phyloP scores from a whole-genome alignment of 2,329 filamentous ascomycete genomes.

The Neofusicoccum ribis region DNA sequence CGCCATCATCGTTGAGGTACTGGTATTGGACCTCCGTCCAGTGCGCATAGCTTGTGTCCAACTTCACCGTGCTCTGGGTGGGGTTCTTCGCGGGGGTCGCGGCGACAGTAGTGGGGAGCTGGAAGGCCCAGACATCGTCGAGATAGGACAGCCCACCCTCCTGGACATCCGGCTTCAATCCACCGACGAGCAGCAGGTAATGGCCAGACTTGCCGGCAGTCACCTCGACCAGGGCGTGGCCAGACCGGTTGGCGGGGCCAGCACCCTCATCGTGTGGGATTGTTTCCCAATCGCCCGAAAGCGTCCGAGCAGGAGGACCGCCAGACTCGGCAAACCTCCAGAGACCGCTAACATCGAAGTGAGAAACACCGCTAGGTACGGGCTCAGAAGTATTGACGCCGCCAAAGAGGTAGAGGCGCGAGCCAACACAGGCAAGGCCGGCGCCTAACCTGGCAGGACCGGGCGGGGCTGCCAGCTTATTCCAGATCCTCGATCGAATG shows the following conservation, averaged over 20 bases:
- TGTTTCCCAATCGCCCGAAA: constrained; percentile 36
- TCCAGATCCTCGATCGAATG: constrained; percentile 51
- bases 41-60: constrained; percentile 48
- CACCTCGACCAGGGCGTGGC: constrained; percentile 48
- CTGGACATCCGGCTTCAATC: constrained; percentile 32
- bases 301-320: constrained; percentile 29
- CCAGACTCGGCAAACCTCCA: constrained; percentile 38
- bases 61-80: constrained; percentile 46
- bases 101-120: constrained; percentile 49
- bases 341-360: constrained; percentile 36
- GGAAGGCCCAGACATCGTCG: constrained; percentile 55
- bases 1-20: constrained; percentile 45
- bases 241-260: constrained; percentile 46
- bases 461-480: constrained; percentile 48
- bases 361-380: constrained; percentile 24
- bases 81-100: constrained; percentile 53
- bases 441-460: constrained; percentile 38
- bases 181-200: constrained; percentile 55
- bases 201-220: constrained; percentile 54
- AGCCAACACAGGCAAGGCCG: constrained; percentile 46
- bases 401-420: constrained; percentile 51
- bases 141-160: constrained; percentile 21
- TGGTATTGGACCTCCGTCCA: constrained; percentile 55
- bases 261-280: constrained; percentile 27
- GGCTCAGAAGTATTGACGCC: constrained; percentile 32